Percentiles rank a stretch among this genome's conserved stretches.
Evolutionary conservation across 2,329 filamentous ascomycete genomes (phyloP).

Genomic region (Ophiostoma australiae): DNA sequence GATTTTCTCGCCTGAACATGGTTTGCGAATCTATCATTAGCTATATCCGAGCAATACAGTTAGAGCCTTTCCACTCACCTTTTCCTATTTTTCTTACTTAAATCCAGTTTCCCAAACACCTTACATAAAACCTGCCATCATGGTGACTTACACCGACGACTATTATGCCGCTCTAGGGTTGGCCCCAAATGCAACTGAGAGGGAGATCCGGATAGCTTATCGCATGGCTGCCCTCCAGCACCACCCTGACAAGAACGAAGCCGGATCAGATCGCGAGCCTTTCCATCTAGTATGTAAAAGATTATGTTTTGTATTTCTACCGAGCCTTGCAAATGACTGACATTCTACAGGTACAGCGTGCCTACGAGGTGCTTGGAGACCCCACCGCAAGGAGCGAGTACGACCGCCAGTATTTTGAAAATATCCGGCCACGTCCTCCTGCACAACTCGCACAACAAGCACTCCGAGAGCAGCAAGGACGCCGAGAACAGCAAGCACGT

Average conservation of each 20-base stretch:
- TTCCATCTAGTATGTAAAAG: background rate
- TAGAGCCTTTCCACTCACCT: too few species aligned
- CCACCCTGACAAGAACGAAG: background rate
- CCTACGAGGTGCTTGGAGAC: background rate
- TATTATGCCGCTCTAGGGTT: background rate
- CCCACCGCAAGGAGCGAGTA: background rate
- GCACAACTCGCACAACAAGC: too few species aligned
- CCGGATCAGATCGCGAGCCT: background rate
- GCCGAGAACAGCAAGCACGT: too few species aligned
- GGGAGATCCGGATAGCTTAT: background rate
- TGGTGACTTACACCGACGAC: background rate
- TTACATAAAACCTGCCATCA: background rate
- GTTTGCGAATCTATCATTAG: too few species aligned
- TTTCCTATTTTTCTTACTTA: too few species aligned
- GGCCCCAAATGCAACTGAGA: background rate
- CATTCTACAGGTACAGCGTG: background rate
- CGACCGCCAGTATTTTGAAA: background rate
- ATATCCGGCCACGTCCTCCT: too few species aligned
- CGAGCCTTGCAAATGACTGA: background rate
- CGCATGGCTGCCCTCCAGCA: background rate
- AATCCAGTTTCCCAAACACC: too few species aligned
- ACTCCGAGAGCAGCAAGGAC: too few species aligned
- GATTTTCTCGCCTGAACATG: too few species aligned
- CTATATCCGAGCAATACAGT: too few species aligned
- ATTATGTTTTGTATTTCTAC: background rate